phyloP scores from a whole-genome alignment of 1,284 basidiomycete species.

The Heliocybe sulcata region DNA sequence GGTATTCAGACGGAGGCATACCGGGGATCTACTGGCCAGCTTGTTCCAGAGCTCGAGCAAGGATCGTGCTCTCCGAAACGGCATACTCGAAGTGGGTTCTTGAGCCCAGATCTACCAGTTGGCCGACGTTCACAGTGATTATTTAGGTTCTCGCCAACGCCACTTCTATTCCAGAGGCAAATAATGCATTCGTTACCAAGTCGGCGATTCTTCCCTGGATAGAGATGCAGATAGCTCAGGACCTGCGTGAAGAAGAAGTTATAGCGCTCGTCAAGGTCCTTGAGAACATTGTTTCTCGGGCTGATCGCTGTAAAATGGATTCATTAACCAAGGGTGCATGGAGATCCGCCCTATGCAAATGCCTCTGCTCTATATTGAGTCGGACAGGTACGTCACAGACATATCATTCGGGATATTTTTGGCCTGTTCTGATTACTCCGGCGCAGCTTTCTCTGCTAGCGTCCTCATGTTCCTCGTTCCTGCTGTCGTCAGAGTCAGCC shows the following conservation, averaged over 20 bases:
- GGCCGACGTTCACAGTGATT: conserved; percentile 5
- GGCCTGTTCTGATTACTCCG: conserved; percentile 4
- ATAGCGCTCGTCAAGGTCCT: conserved; percentile 63
- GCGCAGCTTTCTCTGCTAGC: conserved; percentile 7
- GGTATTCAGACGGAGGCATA: conserved; percentile 74
- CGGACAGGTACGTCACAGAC: conserved; percentile 14
- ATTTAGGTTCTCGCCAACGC: conserved; percentile 63
- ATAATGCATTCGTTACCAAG: conserved; percentile 60
- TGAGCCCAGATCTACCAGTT: conserved; percentile 2
- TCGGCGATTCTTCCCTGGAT: conserved; percentile 74
- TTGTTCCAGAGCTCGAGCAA: conserved; percentile 61
- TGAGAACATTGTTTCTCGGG: conserved; percentile 56
- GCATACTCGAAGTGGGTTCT: conserved; percentile 57
- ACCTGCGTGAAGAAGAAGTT: conserved; percentile 32
- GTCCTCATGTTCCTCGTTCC: background rate
- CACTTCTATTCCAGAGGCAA: conserved; percentile 59
- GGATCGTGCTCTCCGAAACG: conserved; percentile 46
- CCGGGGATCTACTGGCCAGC: conserved; percentile 82
- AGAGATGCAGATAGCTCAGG: conserved; percentile 51
- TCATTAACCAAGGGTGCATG: conserved; percentile 47
- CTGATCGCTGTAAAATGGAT: conserved; percentile 40
- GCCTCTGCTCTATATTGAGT: conserved; percentile 35
- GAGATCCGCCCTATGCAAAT: conserved; percentile 44
- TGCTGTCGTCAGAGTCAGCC: background rate
- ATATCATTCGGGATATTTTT: background rate